Base-by-base conservation (phyloP, 192 early-diverging fungal genomes). In the Lobosporangium transversale region DNA sequence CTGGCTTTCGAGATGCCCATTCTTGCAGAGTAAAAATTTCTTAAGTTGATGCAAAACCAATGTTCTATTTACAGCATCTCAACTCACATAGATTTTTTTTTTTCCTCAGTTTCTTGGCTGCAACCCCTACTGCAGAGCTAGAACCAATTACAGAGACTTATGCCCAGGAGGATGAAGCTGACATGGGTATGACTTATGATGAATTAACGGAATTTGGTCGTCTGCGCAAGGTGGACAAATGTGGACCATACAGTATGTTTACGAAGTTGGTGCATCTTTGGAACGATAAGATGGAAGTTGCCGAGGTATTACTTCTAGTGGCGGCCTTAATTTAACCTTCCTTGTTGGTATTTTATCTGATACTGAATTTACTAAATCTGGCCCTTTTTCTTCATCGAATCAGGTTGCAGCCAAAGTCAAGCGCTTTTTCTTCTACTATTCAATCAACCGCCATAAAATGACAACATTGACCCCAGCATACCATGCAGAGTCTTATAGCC, bases 391-490 rank as follows among this genome's bases (percentile, higher is more conserved):
- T 48, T 6, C 47, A 20, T 23, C 47, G 12, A 14, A 8, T n/a
- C 60, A 94, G 89, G 86, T 99, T 66, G 97, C 94, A 0, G 83
- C 73, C 12, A 98, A 98, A 62, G 97, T 99, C 49, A 98, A 98
- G 81, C 80, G 85, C 14, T 98, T 99, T 81, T 99, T 97, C 79
- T 95, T 91, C 62, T 99, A 87, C 80, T 97, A 98, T 68, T 87
- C 96, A 8, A 95, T 99, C 58, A 99, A 99, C 86, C 89, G 98
- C 37, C 98, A 99, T 84, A 99, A 99, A 83, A 94, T 97, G 85
- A 99, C 98, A 9, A 94, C 97, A 0, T 66, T 99, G 9, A 98
- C 98, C 8, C 98, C 98, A 1, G 86, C 94, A 0, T 97, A 97
- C 79, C 97, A 98, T 58, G 95, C 97, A 45, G 95, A 95, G 55